Evolutionary conservation across 371 early-diverging fungal genomes (phyloP), one percentile per base, ranked within the genome.

Genomic region (Umbelopsis sp.): DNA sequence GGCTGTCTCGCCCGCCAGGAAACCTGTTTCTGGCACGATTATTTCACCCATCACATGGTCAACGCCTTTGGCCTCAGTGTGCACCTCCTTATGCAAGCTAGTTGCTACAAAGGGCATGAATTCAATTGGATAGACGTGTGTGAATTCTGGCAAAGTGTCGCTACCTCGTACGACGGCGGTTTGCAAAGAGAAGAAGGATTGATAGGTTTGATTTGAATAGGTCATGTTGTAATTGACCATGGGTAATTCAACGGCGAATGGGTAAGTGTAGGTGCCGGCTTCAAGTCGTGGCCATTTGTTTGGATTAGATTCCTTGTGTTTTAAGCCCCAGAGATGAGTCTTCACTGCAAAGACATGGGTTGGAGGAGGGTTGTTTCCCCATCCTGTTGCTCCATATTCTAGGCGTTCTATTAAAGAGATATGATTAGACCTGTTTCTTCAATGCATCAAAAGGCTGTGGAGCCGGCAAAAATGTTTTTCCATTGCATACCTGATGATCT

Each of bases 21-120:
- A 57, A 35, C 57, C 57, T 14, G 57, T 57, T 35, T 57, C 57
- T 25, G 57, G 57, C 57, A 57, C 32, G 29, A 57, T 57, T 8
- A 57, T 57, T 35, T 57, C 57, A 1, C 35, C 57, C n/a, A 35
- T 57, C 57, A 57, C 57, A 57, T 57, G 57, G 32, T 57, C 57
- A 18, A 35, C 35, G 35, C 32, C 12, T 29, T 35, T 57, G 57
- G 35, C 29, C 35, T 57, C 57, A 37, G 57, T 57, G 57, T 57
- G 57, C 3, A 57, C 57, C 32, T 57, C 57, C 57, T 57, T 57
- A n/a, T 35, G 35, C 35, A 35, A 35, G 35, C 57, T 57, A 12
- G 57, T 57, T 18, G 57, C 57, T 11, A 57, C 35, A 35, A 57
- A 57, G 11, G 57, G 57, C 57, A 57, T 57, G 5, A 57, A 57